phyloP scores from a whole-genome alignment of 176 grass and related monocot species.

The Musa itinerans region DNA sequence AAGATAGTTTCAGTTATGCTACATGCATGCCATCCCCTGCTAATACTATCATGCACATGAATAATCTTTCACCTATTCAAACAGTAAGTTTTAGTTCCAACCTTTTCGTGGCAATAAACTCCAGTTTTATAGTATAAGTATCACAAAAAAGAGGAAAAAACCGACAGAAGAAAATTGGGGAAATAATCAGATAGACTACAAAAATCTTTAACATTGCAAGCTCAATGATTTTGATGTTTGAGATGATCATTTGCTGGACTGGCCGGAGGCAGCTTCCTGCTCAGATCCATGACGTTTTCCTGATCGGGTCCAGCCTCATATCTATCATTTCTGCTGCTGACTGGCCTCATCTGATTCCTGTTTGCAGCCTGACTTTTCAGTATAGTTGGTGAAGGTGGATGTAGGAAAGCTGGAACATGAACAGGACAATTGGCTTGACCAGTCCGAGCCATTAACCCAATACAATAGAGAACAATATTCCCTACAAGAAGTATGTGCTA shows the following conservation, averaged over 20 bases:
- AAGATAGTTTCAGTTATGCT: too few species aligned
- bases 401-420: slow-evolving; percentile 48
- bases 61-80: background rate
- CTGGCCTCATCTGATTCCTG: slow-evolving; percentile 46
- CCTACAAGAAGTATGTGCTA: background rate
- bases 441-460: slow-evolving; percentile 33
- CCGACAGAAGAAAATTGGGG: background rate
- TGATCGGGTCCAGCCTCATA: slow-evolving; percentile 44
- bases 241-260: slow-evolving; percentile 20
- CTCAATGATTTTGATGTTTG: background rate
- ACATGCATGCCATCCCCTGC: too few species aligned
- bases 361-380: slow-evolving; percentile 29
- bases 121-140: background rate
- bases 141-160: background rate
- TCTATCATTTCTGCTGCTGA: slow-evolving; percentile 32
- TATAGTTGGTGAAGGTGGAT: slow-evolving; percentile 23
- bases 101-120: background rate
- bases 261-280: slow-evolving; percentile 26
- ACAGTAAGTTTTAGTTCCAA: background rate
- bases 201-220: background rate
- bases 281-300: slow-evolving; percentile 28
- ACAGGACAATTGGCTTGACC: slow-evolving; percentile 63
- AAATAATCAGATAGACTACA: background rate
- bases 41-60: background rate
- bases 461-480: too few species aligned